phyloP scores from a whole-genome alignment of 2,329 filamentous ascomycete genomes.

The Paracamarosporium sp. region DNA sequence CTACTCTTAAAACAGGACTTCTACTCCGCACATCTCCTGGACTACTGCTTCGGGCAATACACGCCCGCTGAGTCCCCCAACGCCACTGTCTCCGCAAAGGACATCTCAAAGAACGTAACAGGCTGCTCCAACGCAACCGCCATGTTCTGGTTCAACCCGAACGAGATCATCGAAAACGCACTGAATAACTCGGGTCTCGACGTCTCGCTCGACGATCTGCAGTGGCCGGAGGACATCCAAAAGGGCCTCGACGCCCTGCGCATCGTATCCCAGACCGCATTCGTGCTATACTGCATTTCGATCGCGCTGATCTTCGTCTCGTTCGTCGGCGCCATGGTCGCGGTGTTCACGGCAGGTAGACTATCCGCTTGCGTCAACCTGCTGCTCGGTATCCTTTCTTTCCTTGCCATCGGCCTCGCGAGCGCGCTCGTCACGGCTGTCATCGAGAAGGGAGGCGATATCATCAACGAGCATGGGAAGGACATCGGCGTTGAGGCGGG shows the following conservation, averaged over 20 bases:
- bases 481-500: slow-evolving; percentile 57
- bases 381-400: slow-evolving; percentile 57
- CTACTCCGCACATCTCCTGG: slow-evolving; percentile 67
- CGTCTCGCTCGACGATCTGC: slow-evolving; percentile 59
- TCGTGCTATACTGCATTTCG: slow-evolving; percentile 66
- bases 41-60: slow-evolving; percentile 63
- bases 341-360: slow-evolving; percentile 53
- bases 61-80: slow-evolving; percentile 51
- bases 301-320: slow-evolving; percentile 60
- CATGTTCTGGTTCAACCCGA: slow-evolving; percentile 65
- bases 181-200: slow-evolving; percentile 52
- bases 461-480: slow-evolving; percentile 62
- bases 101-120: slow-evolving; percentile 60
- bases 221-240: slow-evolving; percentile 64
- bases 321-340: slow-evolving; percentile 55
- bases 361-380: slow-evolving; percentile 60
- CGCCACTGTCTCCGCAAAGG: slow-evolving; percentile 46
- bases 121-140: slow-evolving; percentile 61
- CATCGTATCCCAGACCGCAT: slow-evolving; percentile 59
- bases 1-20: slow-evolving; percentile 54
- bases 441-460: slow-evolving; percentile 58
- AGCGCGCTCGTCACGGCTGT: slow-evolving; percentile 76
- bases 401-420: slow-evolving; percentile 69
- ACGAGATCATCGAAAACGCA: slow-evolving; percentile 55
- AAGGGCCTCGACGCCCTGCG: slow-evolving; percentile 60